phyloP scores from a whole-genome alignment of 345 rosid genomes.

The Bruguiera sexangula region DNA sequence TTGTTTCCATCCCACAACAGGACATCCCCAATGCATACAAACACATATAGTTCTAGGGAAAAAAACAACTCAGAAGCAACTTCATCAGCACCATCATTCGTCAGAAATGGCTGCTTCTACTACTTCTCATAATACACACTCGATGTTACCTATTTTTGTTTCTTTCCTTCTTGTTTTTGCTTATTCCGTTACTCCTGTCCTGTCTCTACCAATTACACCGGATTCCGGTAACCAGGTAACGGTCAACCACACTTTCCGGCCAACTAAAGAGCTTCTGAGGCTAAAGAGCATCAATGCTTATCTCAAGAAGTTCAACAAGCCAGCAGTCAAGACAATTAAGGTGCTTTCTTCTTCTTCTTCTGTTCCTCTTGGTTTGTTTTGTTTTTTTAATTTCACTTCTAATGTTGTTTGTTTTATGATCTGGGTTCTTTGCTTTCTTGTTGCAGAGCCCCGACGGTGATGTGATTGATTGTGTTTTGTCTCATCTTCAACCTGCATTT shows the following conservation, averaged over 20 bases:
- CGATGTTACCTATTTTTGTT: slow-evolving; percentile 46
- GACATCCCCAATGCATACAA: slow-evolving; percentile 59
- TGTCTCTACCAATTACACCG: slow-evolving; percentile 31
- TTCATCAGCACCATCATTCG: slow-evolving; percentile 37
- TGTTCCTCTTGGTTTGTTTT: neutral
- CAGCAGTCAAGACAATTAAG: slow-evolving; percentile 33
- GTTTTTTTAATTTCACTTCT: neutral
- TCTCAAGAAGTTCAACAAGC: slow-evolving; percentile 32
- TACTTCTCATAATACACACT: slow-evolving; percentile 22
- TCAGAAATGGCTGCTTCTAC: slow-evolving; percentile 52
- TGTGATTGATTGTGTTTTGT: slow-evolving; percentile 26
- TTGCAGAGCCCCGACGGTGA: slow-evolving; percentile 38
- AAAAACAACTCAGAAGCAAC: slow-evolving; percentile 33
- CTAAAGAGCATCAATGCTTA: slow-evolving; percentile 26
- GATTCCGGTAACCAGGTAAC: slow-evolving; percentile 40
- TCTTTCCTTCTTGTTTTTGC: slow-evolving; percentile 37
- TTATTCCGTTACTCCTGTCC: slow-evolving; percentile 33
- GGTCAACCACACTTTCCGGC: slow-evolving; percentile 27
- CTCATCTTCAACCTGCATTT: slow-evolving; percentile 40
- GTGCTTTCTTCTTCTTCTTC: slow-evolving; percentile 6
- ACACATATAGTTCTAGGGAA: slow-evolving; percentile 22
- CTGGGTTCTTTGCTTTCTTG: slow-evolving; percentile 7
- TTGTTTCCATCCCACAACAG: slow-evolving; percentile 31
- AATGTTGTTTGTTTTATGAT: neutral
- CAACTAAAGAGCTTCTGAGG: slow-evolving; percentile 9